Evolutionary conservation across 305 asterid species (phyloP), one percentile per base, ranked within the genome.

Genomic region (Fraxinus sp.): DNA sequence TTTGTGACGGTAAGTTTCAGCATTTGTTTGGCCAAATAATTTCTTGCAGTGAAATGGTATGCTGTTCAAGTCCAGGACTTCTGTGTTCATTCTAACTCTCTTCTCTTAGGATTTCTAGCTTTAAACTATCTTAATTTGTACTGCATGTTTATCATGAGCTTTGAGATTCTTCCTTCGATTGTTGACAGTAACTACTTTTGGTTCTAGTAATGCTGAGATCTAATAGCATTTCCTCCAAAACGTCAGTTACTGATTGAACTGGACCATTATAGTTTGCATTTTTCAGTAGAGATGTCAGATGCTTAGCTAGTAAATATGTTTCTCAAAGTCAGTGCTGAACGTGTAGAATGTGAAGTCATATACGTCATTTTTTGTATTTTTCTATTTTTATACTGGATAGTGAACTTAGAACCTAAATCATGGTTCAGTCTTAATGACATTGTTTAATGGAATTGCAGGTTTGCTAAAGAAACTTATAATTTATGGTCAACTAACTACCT

Each of bases 361-460:
- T 52, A n/a, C 5, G 6, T 76, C 13, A 20, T 59, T 22, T 52
- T 52, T 80, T 66, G 64, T 55, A 37, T 30, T 7, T 74, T 35
- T 74, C 13, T 74, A n/a, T n/a, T 35, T 74, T 11, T 62, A 18
- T 64, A 70, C 28, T 11, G 79, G 30, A 39, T 71, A 26, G 49
- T 73, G 9, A 16, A 55, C 71, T 22, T 62, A 20, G 71, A 62
- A 22, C 71, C 71, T 20, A 52, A 55, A 55, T 55, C 66, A 79
- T 46, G 41, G 41, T 76, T 62, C 72, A 74, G 26, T 74, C 59
- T 35, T 41, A 33, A 57, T 2, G 37, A 28, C 62, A 72, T 43
- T 20, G 77, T 85, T 49, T 10, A 83, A 80, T 24, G 77, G 80
- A 62, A n/a, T 82, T 73, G 26, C 77, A 68, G 49, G 41, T 33